Evolutionary conservation across 768 basidiomycete species (phyloP), one percentile per base, ranked within the genome.

Genomic region (Leccinum variicolor): DNA sequence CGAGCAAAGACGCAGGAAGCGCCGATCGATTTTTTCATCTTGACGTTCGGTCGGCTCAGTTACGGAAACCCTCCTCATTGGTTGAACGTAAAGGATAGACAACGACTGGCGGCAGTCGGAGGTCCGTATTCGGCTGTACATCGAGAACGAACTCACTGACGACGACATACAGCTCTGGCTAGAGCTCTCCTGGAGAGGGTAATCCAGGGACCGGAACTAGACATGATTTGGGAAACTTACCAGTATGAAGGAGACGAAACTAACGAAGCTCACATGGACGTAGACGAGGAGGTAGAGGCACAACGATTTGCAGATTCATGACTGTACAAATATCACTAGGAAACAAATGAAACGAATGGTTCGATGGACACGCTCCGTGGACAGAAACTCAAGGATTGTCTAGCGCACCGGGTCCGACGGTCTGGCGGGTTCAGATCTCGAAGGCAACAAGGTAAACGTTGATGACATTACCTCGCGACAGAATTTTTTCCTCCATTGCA

Each of bases 21-120:
- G 31, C 71, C 89, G 26, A 76, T 76, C 13, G 85, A 93, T 62
- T 78, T 85, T 67, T 92, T 91, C 66, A 82, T 85, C 28, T 84
- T 91, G n/a, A 82, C 85, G 1, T 81, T 94, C 54, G 88, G 91
- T 39, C 79, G 90, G 59, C 73, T 94, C 49, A 84, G 86, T 55
- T 92, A 83, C 58, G 84, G 86, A 6, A 85, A 84, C 48, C 75
- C 81, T 11, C 86, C 87, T 15, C 77, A 81, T 46, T 89, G 86
- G 84, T 68, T 87, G 31, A 72, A 77, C 23, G 55, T 57, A 15
- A 67, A 74, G 49, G 67, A 72, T 15, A 76, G 73, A 55, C 65
- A 68, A 21, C 78, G 79, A 47, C 64, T 85, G 43, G 77, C 76
- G 60, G 66, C 71, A 26, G 71, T 83, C 33, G 73, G 76, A 62